These are phyloP conservation scores for Hirsutella rhossiliensis DNA, from an alignment of 2,329 filamentous ascomycete genomes.

Conservation along the genomic window DNA sequence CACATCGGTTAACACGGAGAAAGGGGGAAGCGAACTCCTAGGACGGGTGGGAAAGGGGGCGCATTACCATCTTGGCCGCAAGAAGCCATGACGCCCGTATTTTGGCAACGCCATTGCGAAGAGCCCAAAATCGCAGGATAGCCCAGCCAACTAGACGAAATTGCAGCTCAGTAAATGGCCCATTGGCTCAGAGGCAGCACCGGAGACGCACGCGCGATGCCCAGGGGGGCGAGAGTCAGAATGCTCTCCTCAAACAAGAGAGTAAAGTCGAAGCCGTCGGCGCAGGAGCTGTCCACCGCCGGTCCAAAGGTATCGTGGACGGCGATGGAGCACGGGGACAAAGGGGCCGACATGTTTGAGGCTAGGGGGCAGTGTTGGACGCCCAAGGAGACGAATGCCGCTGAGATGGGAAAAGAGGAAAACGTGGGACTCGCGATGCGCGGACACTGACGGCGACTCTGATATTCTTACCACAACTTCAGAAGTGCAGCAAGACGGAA, in stretches of 20 bases:
- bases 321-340: slow-evolving; percentile 4
- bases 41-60: background rate
- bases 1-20: background rate
- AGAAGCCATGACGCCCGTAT: slow-evolving; percentile 6
- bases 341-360: slow-evolving; percentile 1
- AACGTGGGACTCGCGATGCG: background rate
- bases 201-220: slow-evolving; percentile 5
- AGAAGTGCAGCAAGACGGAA: background rate
- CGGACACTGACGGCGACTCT: background rate
- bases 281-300: slow-evolving; percentile 7
- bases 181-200: background rate
- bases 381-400: background rate
- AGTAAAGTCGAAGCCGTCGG: slow-evolving; percentile 16
- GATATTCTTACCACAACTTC: background rate
- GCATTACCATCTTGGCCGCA: slow-evolving; percentile 5
- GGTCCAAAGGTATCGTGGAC: slow-evolving; percentile 9
- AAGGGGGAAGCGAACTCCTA: background rate
- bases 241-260: slow-evolving; percentile 15
- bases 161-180: background rate
- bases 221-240: slow-evolving; percentile 10
- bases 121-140: slow-evolving; percentile 1
- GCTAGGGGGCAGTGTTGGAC: background rate
- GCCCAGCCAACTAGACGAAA: slow-evolving; percentile 2
- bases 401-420: background rate
- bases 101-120: slow-evolving; percentile 4